Conservation (phyloP, 257 asterid species). For the Nicotiana obtusifolia region DNA sequence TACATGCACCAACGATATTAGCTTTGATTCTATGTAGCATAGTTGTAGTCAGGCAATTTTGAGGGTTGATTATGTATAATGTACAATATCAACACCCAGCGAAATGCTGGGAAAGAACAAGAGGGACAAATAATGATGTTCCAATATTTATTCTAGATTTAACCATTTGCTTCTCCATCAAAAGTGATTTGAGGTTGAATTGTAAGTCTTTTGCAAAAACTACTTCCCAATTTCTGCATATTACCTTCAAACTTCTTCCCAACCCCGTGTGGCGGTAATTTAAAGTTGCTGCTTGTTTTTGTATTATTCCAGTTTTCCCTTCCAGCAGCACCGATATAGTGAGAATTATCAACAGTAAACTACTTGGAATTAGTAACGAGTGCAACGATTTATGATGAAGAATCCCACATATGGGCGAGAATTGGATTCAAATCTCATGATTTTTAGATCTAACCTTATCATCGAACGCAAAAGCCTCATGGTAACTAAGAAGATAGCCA, state of each 20-base stretch:
- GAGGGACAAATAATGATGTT: not conserved
- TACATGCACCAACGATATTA: not conserved
- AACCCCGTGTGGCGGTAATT: not conserved
- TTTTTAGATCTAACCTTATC: not conserved
- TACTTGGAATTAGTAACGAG: not conserved
- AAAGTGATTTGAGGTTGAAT: not conserved
- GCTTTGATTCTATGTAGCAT: not conserved
- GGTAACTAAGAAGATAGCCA: not conserved
- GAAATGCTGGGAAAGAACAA: not conserved
- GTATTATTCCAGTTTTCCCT: not conserved
- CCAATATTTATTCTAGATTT: not conserved
- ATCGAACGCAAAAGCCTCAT: not conserved
- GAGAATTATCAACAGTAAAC: not conserved
- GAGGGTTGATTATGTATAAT: conserved; percentile 7
- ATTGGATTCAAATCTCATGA: not conserved
- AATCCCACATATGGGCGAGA: not conserved
- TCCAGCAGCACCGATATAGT: not conserved
- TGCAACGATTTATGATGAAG: not conserved
- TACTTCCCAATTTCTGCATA: not conserved
- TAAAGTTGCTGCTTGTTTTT: not conserved
- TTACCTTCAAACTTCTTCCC: not conserved
- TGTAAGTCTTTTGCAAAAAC: not conserved
- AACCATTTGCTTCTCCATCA: not conserved
- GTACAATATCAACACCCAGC: not conserved
- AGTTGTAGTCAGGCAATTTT: conserved; percentile 11